A percentile compares a stretch with the other conserved stretches of the same genome.
Conservation (phyloP, 2,329 filamentous ascomycete genomes). For the Neurospora sp. region DNA sequence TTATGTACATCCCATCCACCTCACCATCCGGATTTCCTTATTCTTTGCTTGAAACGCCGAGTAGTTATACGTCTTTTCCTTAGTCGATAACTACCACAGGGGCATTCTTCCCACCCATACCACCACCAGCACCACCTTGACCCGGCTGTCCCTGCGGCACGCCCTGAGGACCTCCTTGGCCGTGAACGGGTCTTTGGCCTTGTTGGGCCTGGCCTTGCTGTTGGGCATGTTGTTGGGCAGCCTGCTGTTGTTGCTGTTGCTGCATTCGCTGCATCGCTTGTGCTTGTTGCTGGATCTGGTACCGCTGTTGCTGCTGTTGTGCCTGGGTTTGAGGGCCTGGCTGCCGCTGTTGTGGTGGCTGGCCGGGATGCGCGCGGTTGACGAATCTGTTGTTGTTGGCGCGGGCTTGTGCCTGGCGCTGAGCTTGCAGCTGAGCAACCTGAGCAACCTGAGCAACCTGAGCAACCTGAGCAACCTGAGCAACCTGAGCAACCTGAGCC, state of each 20-base stretch:
- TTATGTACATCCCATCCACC: not conserved
- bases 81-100: not conserved
- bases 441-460: too few species aligned
- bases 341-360: not conserved
- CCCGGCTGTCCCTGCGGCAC: not conserved
- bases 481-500: not conserved
- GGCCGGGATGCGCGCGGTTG: not conserved
- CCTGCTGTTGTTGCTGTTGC: slow-evolving; percentile 1
- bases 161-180: not conserved
- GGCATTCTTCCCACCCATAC: not conserved
- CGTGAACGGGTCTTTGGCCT: not conserved
- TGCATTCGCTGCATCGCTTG: slow-evolving; percentile 1
- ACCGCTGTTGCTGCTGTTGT: slow-evolving; percentile 2
- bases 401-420: not conserved
- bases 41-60: not conserved
- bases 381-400: not conserved
- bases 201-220: not conserved
- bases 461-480: too few species aligned
- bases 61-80: not conserved
- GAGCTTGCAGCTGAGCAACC: not conserved
- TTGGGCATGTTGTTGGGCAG: not conserved
- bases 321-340: not conserved
- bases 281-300: not conserved
- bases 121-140: not conserved
- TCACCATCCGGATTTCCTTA: not conserved